These are phyloP conservation scores for Neonectria sp. DNA, from an alignment of 2,329 filamentous ascomycete species.

Conservation along the genomic window DNA sequence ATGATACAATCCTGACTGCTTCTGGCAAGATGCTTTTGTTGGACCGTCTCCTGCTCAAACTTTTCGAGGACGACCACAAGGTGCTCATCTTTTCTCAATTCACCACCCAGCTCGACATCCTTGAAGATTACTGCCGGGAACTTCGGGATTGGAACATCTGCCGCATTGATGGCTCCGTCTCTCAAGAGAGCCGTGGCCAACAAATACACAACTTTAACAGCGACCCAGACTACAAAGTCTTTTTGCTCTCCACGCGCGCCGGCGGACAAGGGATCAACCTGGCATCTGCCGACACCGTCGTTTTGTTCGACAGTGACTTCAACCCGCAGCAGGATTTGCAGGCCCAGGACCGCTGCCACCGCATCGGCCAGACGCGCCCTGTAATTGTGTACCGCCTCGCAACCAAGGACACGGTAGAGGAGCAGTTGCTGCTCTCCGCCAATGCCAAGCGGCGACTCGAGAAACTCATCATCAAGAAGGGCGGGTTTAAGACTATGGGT, in stretches of 20 bases:
- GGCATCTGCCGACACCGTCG: conserved; percentile 90
- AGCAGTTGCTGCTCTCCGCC: conserved; percentile 86
- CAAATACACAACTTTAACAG: conserved; percentile 84
- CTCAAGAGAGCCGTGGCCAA: conserved; percentile 78
- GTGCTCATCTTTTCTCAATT: conserved; percentile 98
- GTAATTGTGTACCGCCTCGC: conserved; percentile 96
- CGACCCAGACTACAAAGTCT: conserved; percentile 78
- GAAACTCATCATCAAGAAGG: conserved; percentile 96
- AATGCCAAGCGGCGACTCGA: conserved; percentile 94
- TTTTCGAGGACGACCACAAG: conserved; percentile 86
- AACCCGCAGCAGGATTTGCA: conserved; percentile 98
- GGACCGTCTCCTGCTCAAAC: conserved; percentile 83
- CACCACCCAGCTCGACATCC: conserved; percentile 91
- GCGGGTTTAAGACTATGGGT: conserved; percentile 80
- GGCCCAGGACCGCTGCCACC: conserved; percentile 94
- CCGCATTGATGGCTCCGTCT: conserved; percentile 91
- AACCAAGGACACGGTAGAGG: conserved; percentile 93
- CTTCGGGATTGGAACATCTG: conserved; percentile 86
- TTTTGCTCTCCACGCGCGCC: conserved; percentile 90
- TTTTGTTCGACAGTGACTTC: conserved; percentile 91
- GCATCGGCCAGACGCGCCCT: conserved; percentile 92
- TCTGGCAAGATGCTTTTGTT: conserved; percentile 97
- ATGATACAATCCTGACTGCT: conserved; percentile 86
- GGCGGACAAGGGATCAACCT: conserved; percentile 97
- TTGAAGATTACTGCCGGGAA: conserved; percentile 86